Base-by-base conservation (phyloP, 2,329 filamentous ascomycete genomes). In the Exophiala mesophila region DNA sequence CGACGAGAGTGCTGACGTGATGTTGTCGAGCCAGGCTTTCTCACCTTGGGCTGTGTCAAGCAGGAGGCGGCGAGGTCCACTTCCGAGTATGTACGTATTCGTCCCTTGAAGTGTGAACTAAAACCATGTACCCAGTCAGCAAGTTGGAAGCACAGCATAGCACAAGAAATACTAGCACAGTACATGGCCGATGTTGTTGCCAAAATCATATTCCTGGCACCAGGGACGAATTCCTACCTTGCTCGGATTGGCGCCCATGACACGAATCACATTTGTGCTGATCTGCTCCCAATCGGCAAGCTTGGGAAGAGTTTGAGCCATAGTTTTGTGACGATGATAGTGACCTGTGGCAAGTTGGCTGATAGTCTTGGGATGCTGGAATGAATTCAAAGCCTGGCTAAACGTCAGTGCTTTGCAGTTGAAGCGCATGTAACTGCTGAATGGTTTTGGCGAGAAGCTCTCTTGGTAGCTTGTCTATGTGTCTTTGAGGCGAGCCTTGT, bases 81-180 rank as follows among this genome's bases (percentile, higher is more conserved):
- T 81, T 45, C 92, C 92, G 45, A 98, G 47, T 13, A 98, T 76
- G 63, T 98, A 98, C 23, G 92, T 98, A 64, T 98, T 98, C 54
- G 92, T 96, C 49, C 77, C 78, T 73, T 82, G 78, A n/a, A 82
- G 61, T 1, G 76, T 77, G 58, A 80, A 82, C 74, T 76, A 48
- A 20, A 30, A 17, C 9, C 13, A 45, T 36, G 17, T 7, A 23
- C 18, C 40, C 29, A 4, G 32, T 21, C 15, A 13, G 13, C 18
- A 21, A 30, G 19, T 31, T n/a, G n/a, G n/a, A n/a, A n/a, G n/a
- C n/a, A n/a, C n/a, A n/a, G n/a, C n/a, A n/a, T n/a, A n/a, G n/a
- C n/a, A n/a, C n/a, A n/a, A n/a, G n/a, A n/a, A n/a, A n/a, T n/a
- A n/a, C n/a, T n/a, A n/a, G n/a, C n/a, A n/a, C n/a, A n/a, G n/a